Percentiles rank a stretch among this genome's conserved stretches.
Conservation (phyloP, 441 rosid species). For the Pelargonium australe region DNA sequence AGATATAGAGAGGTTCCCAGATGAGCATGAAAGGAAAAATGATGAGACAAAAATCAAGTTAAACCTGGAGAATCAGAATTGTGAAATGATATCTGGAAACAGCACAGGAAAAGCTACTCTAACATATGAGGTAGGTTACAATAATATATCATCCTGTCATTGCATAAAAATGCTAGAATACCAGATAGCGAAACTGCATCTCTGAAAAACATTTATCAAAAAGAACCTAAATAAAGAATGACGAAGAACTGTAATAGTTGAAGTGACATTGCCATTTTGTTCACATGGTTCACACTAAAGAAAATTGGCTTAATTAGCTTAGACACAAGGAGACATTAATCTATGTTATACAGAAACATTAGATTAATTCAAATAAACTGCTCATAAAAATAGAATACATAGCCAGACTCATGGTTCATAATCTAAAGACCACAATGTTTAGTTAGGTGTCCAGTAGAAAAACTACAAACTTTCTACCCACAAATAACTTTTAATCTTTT, state of each 20-base stretch:
- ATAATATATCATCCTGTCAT: conserved; percentile 8
- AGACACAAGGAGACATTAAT: not conserved
- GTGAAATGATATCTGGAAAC: conserved; percentile 20
- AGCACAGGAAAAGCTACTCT: conserved; percentile 24
- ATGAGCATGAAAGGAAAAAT: conserved; percentile 20
- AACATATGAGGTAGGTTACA: conserved; percentile 36
- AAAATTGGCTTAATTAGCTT: not conserved
- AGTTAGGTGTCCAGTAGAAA: conserved; percentile 1
- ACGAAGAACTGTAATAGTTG: not conserved
- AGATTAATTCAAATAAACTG: not conserved
- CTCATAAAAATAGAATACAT: not conserved
- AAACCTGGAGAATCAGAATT: conserved; percentile 16
- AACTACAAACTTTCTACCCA: not conserved
- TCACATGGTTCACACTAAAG: not conserved
- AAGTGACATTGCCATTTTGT: not conserved
- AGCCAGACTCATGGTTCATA: not conserved
- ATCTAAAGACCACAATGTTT: conserved; percentile 1
- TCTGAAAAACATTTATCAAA: not conserved
- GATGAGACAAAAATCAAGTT: conserved; percentile 12
- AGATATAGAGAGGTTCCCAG: conserved; percentile 17
- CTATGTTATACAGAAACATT: not conserved
- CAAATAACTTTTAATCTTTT: not conserved
- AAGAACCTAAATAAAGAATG: not conserved
- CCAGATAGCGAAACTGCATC: not conserved
- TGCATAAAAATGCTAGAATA: not conserved